phyloP scores from a whole-genome alignment of 192 early-diverging fungal genomes.

The Coemansia umbellata region DNA sequence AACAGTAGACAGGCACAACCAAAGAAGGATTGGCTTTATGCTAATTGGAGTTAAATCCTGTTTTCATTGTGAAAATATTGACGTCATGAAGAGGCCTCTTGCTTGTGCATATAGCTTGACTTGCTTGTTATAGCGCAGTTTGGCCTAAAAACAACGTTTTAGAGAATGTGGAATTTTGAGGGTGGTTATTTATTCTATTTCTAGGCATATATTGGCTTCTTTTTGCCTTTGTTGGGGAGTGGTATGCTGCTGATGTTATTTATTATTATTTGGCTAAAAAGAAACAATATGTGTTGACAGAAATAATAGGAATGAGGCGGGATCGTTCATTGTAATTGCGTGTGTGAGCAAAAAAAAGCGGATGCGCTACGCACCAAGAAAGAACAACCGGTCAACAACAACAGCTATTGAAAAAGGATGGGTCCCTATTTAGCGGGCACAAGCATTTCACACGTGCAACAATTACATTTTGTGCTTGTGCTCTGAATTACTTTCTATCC shows the following conservation, averaged over 20 bases:
- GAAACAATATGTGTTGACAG: neutral
- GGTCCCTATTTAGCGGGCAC: neutral
- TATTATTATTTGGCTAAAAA: neutral
- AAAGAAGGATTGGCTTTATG: neutral
- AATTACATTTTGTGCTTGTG: neutral
- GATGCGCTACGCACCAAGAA: neutral
- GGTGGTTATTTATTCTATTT: neutral
- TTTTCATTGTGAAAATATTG: neutral
- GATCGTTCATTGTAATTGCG: no score
- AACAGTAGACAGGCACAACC: neutral
- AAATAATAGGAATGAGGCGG: neutral
- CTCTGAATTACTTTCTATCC: neutral
- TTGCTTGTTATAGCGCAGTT: neutral
- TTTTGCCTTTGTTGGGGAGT: neutral
- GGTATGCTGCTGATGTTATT: neutral
- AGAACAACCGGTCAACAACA: neutral
- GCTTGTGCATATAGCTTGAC: no score
- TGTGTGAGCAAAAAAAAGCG: neutral
- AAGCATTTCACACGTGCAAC: neutral
- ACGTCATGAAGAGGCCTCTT: neutral
- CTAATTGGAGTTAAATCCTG: neutral
- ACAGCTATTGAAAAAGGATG: no score
- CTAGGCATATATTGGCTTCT: neutral
- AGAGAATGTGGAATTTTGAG: neutral
- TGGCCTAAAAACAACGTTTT: neutral